Evolutionary conservation across 179 eudicot genomes (phyloP).

Genomic region (Monotropa hypopitys): DNA sequence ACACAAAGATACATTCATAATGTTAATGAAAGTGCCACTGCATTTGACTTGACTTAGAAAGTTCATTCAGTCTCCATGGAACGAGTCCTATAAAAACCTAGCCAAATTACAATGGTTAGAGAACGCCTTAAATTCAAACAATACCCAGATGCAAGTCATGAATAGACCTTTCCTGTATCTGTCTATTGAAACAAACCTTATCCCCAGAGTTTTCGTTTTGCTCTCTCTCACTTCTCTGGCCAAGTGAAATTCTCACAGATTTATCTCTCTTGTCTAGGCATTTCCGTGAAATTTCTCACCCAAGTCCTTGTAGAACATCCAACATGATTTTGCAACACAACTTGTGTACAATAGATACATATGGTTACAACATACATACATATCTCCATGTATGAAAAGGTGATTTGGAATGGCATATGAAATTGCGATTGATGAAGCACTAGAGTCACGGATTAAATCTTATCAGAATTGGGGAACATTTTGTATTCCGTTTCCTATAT

Average conservation of each 20-base stretch:
- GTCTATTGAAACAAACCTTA: not conserved
- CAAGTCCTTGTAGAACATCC: not conserved
- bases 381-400: not conserved
- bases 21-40: not conserved
- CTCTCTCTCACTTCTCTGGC: not conserved
- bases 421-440: constrained; percentile 1
- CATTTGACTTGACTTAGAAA: not conserved
- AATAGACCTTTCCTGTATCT: not conserved
- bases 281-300: not conserved
- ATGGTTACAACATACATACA: not conserved
- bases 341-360: not conserved
- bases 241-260: not conserved
- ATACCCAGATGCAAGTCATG: not conserved
- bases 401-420: not conserved
- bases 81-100: not conserved
- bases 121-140: not conserved
- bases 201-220: not conserved
- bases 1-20: not conserved
- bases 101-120: not conserved
- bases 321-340: not conserved
- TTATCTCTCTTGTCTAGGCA: not conserved
- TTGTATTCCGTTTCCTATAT: not conserved
- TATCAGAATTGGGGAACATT: not conserved
- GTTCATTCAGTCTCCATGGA: not conserved
- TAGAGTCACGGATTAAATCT: not conserved